Evolutionary conservation across 1,139 yeast species (phyloP).

Genomic region (Nakaseomyces delphensis): DNA sequence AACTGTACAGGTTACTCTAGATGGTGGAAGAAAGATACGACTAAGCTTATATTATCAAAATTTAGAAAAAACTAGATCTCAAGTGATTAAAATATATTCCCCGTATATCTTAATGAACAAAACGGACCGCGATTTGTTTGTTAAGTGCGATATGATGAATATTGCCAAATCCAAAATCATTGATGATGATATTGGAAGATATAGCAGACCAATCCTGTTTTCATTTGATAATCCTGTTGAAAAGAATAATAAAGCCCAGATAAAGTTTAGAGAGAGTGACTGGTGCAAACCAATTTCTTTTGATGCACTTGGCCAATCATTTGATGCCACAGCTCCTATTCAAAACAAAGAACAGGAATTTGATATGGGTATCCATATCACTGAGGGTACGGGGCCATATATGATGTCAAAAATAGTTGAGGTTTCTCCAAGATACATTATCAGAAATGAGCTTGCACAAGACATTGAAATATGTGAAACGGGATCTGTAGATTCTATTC

Average conservation of each 20-base stretch:
- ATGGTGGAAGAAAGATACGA: slow-evolving; percentile 59
- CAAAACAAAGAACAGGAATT: slow-evolving; percentile 56
- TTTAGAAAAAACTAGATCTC: slow-evolving; percentile 40
- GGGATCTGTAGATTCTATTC: slow-evolving; percentile 45
- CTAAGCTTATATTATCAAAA: slow-evolving; percentile 57
- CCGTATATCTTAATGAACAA: slow-evolving; percentile 80
- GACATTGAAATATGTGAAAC: slow-evolving; percentile 56
- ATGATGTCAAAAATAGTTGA: slow-evolving; percentile 69
- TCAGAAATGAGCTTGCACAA: slow-evolving; percentile 53
- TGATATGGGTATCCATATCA: slow-evolving; percentile 63
- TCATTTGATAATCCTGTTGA: slow-evolving; percentile 61
- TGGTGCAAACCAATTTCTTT: slow-evolving; percentile 74
- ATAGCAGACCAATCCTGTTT: slow-evolving; percentile 65
- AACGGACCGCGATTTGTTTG: slow-evolving; percentile 58
- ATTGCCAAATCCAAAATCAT: slow-evolving; percentile 34
- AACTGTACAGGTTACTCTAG: slow-evolving; percentile 40
- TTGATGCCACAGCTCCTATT: slow-evolving; percentile 54
- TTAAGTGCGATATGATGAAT: slow-evolving; percentile 58
- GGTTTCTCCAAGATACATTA: slow-evolving; percentile 72
- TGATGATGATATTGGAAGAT: slow-evolving; percentile 24
- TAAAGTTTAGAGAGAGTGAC: slow-evolving; percentile 62
- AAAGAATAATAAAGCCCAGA: slow-evolving; percentile 58
- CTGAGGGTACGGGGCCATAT: slow-evolving; percentile 86
- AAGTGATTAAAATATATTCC: slow-evolving; percentile 61
- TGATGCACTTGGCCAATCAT: slow-evolving; percentile 81